Evolutionary conservation across 2,329 filamentous ascomycete genomes (phyloP).

Genomic region (Colletotrichum cereale): DNA sequence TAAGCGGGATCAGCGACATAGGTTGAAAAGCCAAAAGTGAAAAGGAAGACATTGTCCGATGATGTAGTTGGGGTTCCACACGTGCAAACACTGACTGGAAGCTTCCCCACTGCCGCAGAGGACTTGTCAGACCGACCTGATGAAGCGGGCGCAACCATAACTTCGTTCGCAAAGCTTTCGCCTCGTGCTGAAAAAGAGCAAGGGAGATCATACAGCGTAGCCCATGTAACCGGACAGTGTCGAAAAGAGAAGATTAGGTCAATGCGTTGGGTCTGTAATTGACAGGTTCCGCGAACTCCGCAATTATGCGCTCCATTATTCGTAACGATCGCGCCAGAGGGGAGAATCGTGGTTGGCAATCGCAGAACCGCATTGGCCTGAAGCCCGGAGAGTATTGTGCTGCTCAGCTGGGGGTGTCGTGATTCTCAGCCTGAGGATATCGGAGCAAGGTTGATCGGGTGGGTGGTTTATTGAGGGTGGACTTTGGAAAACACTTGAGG

Average conservation of each 20-base stretch:
- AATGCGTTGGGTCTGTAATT: background rate
- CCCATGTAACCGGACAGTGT: no score
- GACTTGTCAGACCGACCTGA: background rate
- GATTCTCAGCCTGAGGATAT: background rate
- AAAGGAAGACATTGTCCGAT: slow-evolving; percentile 1
- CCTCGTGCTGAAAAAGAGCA: background rate
- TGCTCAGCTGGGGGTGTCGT: slow-evolving; percentile 8
- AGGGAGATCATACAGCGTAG: background rate
- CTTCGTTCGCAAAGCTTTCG: background rate
- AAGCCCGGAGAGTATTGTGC: background rate
- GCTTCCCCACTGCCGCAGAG: slow-evolving; percentile 7
- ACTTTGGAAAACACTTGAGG: background rate
- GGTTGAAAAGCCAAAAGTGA: background rate
- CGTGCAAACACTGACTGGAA: slow-evolving; percentile 13
- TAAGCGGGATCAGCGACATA: background rate
- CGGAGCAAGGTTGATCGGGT: background rate
- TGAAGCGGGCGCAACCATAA: background rate
- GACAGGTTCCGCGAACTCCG: background rate
- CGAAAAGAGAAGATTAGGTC: background rate
- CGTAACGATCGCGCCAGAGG: background rate
- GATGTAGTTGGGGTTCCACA: slow-evolving; percentile 21
- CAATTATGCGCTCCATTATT: background rate
- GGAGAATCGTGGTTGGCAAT: background rate
- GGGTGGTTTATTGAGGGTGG: background rate
- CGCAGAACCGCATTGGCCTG: background rate